Evolutionary conservation across 176 grass and related monocot genomes (phyloP), one percentile per base, ranked within the genome.

Genomic region (Dendrocalamus sinicus): DNA sequence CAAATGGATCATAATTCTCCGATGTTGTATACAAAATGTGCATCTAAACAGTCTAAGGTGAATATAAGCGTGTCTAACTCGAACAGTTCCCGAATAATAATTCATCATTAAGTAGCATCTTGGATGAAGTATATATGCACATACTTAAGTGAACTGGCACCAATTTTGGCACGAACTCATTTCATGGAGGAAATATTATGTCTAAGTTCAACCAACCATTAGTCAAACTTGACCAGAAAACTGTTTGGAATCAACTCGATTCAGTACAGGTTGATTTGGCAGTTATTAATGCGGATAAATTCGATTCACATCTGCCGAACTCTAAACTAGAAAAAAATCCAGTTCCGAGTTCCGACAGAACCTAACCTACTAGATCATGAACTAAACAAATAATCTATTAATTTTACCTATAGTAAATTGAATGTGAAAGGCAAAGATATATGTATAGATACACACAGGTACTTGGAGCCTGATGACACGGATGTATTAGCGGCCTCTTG

Each of bases 401-500:
- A 70, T 12, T 28, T 46, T 65, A 59, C 55, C 46, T 84, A 0
- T 66, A 54, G 60, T 69, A 45, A 43, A 58, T 57, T 12, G 43
- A 32, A 86, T 82, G 28, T 40, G 54, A 76, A 57, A 81, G 17
- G 75, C 20, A 86, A 70, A 76, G 57, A 77, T 68, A 63, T 2
- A 62, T 44, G 47, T 85, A 78, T 68, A 70, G 68, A 72, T 51
- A 80, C 88, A 23, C 62, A 98, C 93, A 20, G 96, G 93, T 85
- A 93, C 93, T 91, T 95, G 93, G 84, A 98, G 93, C 15, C 96
- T 93, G 41, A 98, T 98, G 48, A 83, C 87, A 65, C 66, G 35
- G 75, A 98, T 98, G 75, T 93, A 95, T 98, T 63, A 98, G 84
- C 6, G 96, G 96, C 90, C 93, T 93, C 48, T 90, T 68, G 58